A percentile compares a stretch with the other conserved stretches of the same genome.
These are phyloP conservation scores for Apiosordaria backusii DNA, from an alignment of 495 filamentous ascomycete genomes.

Conservation along the genomic window DNA sequence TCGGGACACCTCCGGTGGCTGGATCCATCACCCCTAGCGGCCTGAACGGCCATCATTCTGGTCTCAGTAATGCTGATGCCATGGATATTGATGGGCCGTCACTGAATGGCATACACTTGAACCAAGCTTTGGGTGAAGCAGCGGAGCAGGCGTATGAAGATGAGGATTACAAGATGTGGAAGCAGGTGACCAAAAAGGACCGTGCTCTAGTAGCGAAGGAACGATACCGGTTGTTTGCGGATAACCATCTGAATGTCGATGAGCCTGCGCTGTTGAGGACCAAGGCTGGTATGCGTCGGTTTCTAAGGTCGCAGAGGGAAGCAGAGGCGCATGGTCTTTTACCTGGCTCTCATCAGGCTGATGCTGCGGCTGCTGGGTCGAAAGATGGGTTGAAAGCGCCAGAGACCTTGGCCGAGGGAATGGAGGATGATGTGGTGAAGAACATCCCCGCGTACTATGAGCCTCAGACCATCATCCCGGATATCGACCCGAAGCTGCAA, in stretches of 20 bases:
- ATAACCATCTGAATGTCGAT: slow-evolving; percentile 78
- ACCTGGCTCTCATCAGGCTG: slow-evolving; percentile 36
- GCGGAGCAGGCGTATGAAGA: slow-evolving; percentile 62
- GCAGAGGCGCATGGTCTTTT: slow-evolving; percentile 44
- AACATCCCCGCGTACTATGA: slow-evolving; percentile 93
- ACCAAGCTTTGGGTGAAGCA: slow-evolving; percentile 49
- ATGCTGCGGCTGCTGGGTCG: slow-evolving; percentile 38
- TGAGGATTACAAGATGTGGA: slow-evolving; percentile 94
- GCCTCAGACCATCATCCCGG: slow-evolving; percentile 77
- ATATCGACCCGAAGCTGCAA: slow-evolving; percentile 66
- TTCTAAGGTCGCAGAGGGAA: slow-evolving; percentile 68
- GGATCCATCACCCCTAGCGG: slow-evolving; percentile 75
- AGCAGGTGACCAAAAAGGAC: slow-evolving; percentile 96
- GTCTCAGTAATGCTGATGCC: slow-evolving; percentile 67
- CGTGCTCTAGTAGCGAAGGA: slow-evolving; percentile 78
- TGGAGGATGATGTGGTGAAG: slow-evolving; percentile 77
- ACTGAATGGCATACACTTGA: slow-evolving; percentile 56
- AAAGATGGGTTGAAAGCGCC: slow-evolving; percentile 44
- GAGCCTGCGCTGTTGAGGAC: slow-evolving; percentile 82
- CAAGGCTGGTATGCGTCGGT: slow-evolving; percentile 63
- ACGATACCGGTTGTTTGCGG: slow-evolving; percentile 78
- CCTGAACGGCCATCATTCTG: slow-evolving; percentile 60
- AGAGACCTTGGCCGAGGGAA: slow-evolving; percentile 85
- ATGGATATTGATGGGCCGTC: slow-evolving; percentile 78
- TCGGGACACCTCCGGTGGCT: slow-evolving; percentile 75